These are phyloP conservation scores for Gyrodon lividus DNA, from an alignment of 768 basidiomycete genomes.

Conservation along the genomic window DNA sequence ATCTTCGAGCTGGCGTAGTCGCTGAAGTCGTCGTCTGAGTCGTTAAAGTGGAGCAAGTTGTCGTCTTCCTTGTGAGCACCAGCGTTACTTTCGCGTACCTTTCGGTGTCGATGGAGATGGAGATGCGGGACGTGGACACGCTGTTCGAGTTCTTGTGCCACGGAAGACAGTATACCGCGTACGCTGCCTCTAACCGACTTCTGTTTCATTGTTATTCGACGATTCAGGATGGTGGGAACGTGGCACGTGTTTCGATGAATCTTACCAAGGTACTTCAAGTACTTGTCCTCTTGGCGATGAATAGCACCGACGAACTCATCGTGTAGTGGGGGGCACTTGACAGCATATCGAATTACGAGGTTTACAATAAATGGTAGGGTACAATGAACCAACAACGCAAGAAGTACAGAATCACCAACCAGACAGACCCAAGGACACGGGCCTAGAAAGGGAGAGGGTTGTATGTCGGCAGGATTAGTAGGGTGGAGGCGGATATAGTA, in stretches of 20 bases:
- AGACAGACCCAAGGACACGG: too few relatives aligned
- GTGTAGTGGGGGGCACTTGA: too few relatives aligned
- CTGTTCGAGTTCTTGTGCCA: neutral
- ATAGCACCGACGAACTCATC: too few relatives aligned
- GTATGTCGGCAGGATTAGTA: neutral
- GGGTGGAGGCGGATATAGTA: too few relatives aligned
- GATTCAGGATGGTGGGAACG: too few relatives aligned
- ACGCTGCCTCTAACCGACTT: too few relatives aligned
- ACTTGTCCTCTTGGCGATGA: too few relatives aligned
- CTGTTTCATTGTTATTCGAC: neutral
- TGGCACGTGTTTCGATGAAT: too few relatives aligned
- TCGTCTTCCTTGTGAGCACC: conserved; percentile 2
- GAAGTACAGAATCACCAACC: neutral
- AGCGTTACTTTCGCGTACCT: conserved; percentile 1
- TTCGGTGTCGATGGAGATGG: neutral
- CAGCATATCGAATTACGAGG: neutral
- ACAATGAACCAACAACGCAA: neutral
- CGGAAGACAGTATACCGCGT: too few relatives aligned
- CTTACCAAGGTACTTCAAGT: too few relatives aligned
- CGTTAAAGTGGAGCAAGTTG: conserved; percentile 14
- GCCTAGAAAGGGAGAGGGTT: too few relatives aligned
- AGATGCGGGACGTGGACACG: too few relatives aligned
- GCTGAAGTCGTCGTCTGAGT: conserved; percentile 12
- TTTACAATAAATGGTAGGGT: neutral
- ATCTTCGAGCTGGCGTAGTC: conserved; percentile 7